Percentiles rank a stretch among this genome's conserved stretches.
phyloP scores from a whole-genome alignment of 176 grass and related monocot species.

The Thinopyrum elongatum region DNA sequence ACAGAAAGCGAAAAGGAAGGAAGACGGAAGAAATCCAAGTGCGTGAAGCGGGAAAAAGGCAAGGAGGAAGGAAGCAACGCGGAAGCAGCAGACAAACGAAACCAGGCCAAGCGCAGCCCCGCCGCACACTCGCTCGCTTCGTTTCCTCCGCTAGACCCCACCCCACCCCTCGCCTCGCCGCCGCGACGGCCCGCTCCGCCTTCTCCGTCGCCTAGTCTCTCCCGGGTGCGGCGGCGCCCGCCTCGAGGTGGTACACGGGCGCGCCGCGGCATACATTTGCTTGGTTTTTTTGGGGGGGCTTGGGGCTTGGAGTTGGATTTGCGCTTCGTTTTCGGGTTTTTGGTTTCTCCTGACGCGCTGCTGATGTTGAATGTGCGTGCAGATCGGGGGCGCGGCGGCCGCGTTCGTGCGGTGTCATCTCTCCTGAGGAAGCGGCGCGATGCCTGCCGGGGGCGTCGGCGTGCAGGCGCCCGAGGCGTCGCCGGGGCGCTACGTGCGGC shows the following conservation, averaged over 20 bases:
- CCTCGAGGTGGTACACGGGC: conserved; percentile 48
- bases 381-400: conserved; percentile 39
- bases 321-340: background rate
- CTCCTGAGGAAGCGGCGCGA: conserved; percentile 44
- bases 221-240: background rate
- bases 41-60: conserved; percentile 33
- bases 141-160: conserved; percentile 14
- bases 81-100: background rate
- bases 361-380: conserved; percentile 31
- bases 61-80: conserved; percentile 19
- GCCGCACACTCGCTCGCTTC: background rate
- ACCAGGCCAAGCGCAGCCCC: background rate
- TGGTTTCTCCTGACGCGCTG: background rate
- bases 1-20: background rate
- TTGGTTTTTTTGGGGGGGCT: background rate
- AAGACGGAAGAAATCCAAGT: background rate
- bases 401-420: conserved; percentile 52
- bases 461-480: conserved; percentile 36
- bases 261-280: background rate
- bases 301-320: background rate
- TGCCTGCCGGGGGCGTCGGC: conserved; percentile 18
- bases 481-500: conserved; percentile 38
- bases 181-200: background rate
- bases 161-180: background rate
- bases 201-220: background rate